Evolutionary conservation across 192 early-diverging fungal genomes (phyloP).

Genomic region (Backusella australiensis): DNA sequence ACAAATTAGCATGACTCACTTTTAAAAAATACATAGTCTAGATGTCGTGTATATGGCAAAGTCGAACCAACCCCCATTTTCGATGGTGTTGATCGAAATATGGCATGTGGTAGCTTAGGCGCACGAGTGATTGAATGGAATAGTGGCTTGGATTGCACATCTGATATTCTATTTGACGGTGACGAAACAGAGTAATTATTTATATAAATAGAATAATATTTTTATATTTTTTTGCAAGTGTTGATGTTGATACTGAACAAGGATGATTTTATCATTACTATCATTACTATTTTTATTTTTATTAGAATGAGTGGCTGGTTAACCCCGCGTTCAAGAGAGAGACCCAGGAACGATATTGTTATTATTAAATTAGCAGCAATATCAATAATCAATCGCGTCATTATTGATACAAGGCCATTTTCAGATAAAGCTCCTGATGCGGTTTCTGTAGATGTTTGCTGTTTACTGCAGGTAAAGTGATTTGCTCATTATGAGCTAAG

Average conservation of each 20-base stretch:
- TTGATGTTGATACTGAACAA: neutral
- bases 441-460: neutral
- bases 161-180: neutral
- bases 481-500: neutral
- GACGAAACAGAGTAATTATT: slow-evolving; percentile 4
- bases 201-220: neutral
- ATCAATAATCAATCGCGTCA: neutral
- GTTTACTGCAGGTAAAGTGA: neutral
- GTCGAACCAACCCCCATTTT: neutral
- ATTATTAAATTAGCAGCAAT: neutral
- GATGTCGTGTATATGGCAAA: neutral
- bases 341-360: neutral
- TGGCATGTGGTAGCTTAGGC: neutral
- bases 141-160: neutral
- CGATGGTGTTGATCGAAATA: neutral
- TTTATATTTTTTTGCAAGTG: neutral
- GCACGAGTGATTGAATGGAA: neutral
- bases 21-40: neutral
- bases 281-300: neutral
- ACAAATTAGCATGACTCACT: too few relatives aligned
- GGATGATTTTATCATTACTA: neutral
- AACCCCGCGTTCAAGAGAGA: neutral
- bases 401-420: neutral
- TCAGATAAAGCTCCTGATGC: neutral
- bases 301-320: neutral